Percentiles rank a stretch among this genome's conserved stretches.
phyloP scores from a whole-genome alignment of 1,139 yeast genomes.

The Pichia sp. region DNA sequence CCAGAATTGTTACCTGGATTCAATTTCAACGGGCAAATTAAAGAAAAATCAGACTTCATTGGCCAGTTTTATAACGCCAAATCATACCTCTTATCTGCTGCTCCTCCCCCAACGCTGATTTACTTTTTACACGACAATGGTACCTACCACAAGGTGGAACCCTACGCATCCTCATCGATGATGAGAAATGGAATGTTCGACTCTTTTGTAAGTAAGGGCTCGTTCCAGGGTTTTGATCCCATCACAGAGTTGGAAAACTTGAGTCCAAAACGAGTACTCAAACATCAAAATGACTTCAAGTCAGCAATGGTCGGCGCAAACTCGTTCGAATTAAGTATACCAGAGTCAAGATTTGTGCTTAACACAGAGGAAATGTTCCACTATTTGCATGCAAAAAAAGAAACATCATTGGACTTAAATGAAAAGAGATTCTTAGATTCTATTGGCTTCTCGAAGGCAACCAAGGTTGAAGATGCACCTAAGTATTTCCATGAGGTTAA shows the following conservation, averaged over 20 bases:
- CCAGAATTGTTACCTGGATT: conserved; percentile 39
- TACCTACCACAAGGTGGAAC: conserved; percentile 32
- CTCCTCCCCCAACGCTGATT: conserved; percentile 42
- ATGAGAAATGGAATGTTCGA: conserved; percentile 32
- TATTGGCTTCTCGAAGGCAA: conserved; percentile 30
- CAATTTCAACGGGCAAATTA: conserved; percentile 33
- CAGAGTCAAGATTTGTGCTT: conserved; percentile 9
- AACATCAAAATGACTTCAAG: conserved; percentile 3
- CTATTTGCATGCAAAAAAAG: conserved; percentile 2
- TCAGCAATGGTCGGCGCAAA: neutral
- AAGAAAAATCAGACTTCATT: conserved; percentile 34
- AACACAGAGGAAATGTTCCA: conserved; percentile 18
- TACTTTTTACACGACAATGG: conserved; percentile 42
- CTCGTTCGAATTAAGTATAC: conserved; percentile 6
- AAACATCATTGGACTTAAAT: conserved; percentile 8
- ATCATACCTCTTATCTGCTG: conserved; percentile 40
- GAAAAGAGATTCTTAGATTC: conserved; percentile 24
- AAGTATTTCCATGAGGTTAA: conserved; percentile 54
- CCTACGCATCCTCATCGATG: conserved; percentile 26
- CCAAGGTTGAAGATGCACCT: conserved; percentile 30
- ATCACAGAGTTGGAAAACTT: conserved; percentile 20
- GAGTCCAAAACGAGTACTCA: neutral
- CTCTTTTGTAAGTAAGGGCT: conserved; percentile 22
- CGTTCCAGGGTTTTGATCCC: conserved; percentile 15
- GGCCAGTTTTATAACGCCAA: conserved; percentile 39